Base-by-base conservation (phyloP, 768 basidiomycete genomes). In the Chalciporus pseudorubinellus region DNA sequence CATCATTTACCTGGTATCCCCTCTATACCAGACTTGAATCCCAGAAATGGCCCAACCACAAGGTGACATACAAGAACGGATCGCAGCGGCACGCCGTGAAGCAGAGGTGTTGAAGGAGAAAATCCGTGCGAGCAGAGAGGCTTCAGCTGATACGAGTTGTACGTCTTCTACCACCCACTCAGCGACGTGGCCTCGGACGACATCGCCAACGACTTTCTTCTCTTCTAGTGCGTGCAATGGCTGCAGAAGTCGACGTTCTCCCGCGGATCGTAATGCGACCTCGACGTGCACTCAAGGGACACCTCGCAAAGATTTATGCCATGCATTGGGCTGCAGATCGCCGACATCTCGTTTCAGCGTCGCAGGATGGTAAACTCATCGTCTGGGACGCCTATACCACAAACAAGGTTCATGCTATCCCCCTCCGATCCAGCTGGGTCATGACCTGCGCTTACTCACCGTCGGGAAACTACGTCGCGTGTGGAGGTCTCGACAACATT, bases 381-480 rank as follows among this genome's bases (percentile, higher is more conserved):
- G 95, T 99, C 48, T 99, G 95, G 95, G 95, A 99, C 72, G 95
- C 95, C 45, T 98, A 98, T 73, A 98, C 95, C n/a, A 97, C 95
- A 52, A 99, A 99, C 82, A 99, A 99, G 77, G 95, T 99, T 53
- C 97, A 99, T 67, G 95, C 95, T 60, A 99, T 99, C 69, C 95
- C 95, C 45, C 77, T 99, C 42, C 87, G 95, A 46, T 97, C 94
- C 41, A 93, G 91, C 66, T 99, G 95, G 95, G 95, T 99, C 74
- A 99, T 99, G 95, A 99, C 95, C 46, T 99, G 95, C 69, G 95
- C 95, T 45, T 98, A 98, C 73, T 87, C 97, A 19, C 95, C 97
- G 5, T 92, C 91, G 16, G 95, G 97, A 44, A 95, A 91, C 71
- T 97, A 90, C 59, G 97, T 99, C 56, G 97, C 97, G 31, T 98